Evolutionary conservation across 2,329 filamentous ascomycete genomes (phyloP).

Genomic region (Penicillium sp.): DNA sequence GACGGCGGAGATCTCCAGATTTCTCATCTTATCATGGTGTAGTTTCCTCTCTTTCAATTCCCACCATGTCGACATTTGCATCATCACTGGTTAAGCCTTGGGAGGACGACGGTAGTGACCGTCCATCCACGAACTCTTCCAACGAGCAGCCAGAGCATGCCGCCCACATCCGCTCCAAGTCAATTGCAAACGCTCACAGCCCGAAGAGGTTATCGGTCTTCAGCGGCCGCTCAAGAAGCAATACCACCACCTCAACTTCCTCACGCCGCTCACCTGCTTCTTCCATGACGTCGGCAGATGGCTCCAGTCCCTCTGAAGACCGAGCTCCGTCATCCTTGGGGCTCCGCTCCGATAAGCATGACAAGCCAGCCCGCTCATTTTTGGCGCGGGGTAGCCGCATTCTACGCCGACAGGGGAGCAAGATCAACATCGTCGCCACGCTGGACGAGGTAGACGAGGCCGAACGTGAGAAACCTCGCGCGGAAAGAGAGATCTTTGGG

Average conservation of each 20-base stretch:
- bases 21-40: slow-evolving; percentile 10
- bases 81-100: slow-evolving; percentile 7
- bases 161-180: slow-evolving; percentile 36
- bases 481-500: slow-evolving; percentile 35
- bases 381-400: slow-evolving; percentile 47
- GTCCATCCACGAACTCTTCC: slow-evolving; percentile 32
- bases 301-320: slow-evolving; percentile 32
- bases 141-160: slow-evolving; percentile 35
- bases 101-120: slow-evolving; percentile 30
- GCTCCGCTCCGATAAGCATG: slow-evolving; percentile 31
- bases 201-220: slow-evolving; percentile 43
- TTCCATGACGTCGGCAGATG: slow-evolving; percentile 39
- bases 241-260: slow-evolving; percentile 52
- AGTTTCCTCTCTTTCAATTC: slow-evolving; percentile 2
- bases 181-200: slow-evolving; percentile 35
- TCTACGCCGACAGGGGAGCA: slow-evolving; percentile 47
- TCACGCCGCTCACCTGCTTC: slow-evolving; percentile 46
- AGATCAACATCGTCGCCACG: slow-evolving; percentile 43
- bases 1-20: slow-evolving; percentile 10
- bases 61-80: slow-evolving; percentile 10
- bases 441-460: slow-evolving; percentile 42
- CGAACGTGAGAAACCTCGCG: slow-evolving; percentile 31
- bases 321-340: slow-evolving; percentile 29
- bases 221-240: slow-evolving; percentile 40
- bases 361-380: slow-evolving; percentile 40